Evolutionary conservation across 768 basidiomycete species (phyloP), one percentile per base, ranked within the genome.

Genomic region (Collybiopsis confluens): DNA sequence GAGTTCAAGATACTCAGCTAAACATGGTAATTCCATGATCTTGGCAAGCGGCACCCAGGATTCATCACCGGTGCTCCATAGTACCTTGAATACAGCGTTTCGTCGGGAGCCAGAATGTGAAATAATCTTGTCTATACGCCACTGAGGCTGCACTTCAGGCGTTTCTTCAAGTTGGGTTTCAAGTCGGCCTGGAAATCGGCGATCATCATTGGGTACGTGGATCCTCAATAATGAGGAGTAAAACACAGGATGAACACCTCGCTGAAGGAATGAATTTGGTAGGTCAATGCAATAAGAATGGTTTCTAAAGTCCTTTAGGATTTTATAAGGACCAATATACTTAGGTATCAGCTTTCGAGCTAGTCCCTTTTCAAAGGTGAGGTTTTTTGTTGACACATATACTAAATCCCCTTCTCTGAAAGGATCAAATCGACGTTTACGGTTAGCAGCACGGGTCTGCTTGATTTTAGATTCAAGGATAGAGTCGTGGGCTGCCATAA

Each of bases 281-380:
- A n/a, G n/a, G n/a, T n/a, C n/a, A n/a, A n/a, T n/a, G n/a, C n/a
- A n/a, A n/a, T n/a, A n/a, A n/a, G n/a, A n/a, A n/a, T n/a, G n/a
- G n/a, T n/a, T n/a, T n/a, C n/a, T n/a, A n/a, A n/a, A n/a, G n/a
- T n/a, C n/a, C n/a, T n/a, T n/a, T n/a, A n/a, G n/a, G n/a, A n/a
- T n/a, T n/a, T n/a, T n/a, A n/a, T n/a, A n/a, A n/a, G n/a, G n/a
- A n/a, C n/a, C n/a, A n/a, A n/a, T n/a, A n/a, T n/a, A 36, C 35
- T 68, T 68, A 0, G 68, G 73, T 0, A 63, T 21, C 0, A 75
- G 58, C 42, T 73, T 75, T 2, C 60, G 43, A 0, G 70, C 70
- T 5, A 62, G 36, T 7, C 63, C 65, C 37, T 69, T 71, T 1
- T 68, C 72, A 3, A 73, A 20, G 0, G 49, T 28, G 1, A 75